Base-by-base conservation (phyloP, 352 stramenopile species). In the Globisporangium heterothallicum region DNA sequence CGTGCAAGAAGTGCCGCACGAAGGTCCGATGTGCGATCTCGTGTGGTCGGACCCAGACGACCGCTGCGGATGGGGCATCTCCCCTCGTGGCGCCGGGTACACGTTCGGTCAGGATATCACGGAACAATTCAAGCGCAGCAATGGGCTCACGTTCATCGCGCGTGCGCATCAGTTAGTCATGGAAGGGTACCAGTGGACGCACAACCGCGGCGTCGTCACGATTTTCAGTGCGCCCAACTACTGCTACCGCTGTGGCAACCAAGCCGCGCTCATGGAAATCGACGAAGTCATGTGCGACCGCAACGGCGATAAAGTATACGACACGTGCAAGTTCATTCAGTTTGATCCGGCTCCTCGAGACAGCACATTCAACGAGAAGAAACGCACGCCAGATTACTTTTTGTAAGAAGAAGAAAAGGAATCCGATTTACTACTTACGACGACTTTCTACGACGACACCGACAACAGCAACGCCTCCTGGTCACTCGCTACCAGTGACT, bases 231-330 rank as follows among this genome's bases (percentile, higher is more conserved):
- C 91, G 14, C 91, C 91, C 22, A 97, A 97, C 71, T 97, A 97
- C 68, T 97, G 91, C 78, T 97, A 97, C 70, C 84, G 90, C 46
- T 97, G 88, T 58, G 96, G 96, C 19, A 99, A 99, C 81, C 90
- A 97, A 47, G 95, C 93, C 5, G 93, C 89, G 32, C 90, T 98
- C 63, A 91, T 98, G 76, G 92, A 97, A 66, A 96, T 98, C 64
- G 95, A 95, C 53, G 86, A 95, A 57, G 79, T 92, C 65, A 94
- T 94, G 82, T 67, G 67, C 51, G 84, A 95, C 63, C 84, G 83
- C 65, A 86, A 59, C 24, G 82, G 84, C 53, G 82, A 93, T 64
- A 93, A 94, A 69, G 84, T 94, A 18, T 93, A 94, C 68, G 84
- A 94, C 58, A 94, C 84, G 66, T 94, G 84, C 82, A 94, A 94